A percentile compares a stretch with the other conserved stretches of the same genome.
Conservation (phyloP, 345 rosid genomes). For the Lepidium africanum region DNA sequence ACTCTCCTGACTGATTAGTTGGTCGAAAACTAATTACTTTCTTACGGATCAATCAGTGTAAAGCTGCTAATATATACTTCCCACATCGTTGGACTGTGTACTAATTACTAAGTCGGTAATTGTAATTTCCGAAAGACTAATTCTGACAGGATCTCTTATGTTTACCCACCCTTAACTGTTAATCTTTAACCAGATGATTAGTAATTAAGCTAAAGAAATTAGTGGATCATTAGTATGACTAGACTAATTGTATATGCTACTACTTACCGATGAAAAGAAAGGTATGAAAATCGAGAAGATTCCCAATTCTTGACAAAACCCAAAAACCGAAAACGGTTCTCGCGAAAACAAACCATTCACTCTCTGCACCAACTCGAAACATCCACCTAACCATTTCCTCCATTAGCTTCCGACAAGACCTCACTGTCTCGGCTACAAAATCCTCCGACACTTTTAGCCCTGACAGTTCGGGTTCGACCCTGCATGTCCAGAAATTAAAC, state of each 20-base stretch:
- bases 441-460: conserved; percentile 35
- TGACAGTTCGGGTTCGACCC: conserved; percentile 38
- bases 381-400: conserved; percentile 37
- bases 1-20: too few species aligned
- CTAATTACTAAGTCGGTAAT: too few species aligned
- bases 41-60: too few species aligned
- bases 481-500: background rate
- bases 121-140: too few species aligned
- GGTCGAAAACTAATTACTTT: too few species aligned
- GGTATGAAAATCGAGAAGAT: conserved; percentile 3
- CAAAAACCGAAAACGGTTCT: conserved; percentile 25
- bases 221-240: background rate
- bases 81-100: too few species aligned
- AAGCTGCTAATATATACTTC: too few species aligned
- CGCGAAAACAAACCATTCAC: conserved; percentile 31
- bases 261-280: conserved; percentile 17
- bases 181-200: background rate
- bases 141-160: too few species aligned
- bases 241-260: background rate
- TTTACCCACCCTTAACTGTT: background rate
- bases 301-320: conserved; percentile 17
- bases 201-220: background rate
- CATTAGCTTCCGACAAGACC: conserved; percentile 12
- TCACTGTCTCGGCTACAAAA: conserved; percentile 18
- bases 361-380: conserved; percentile 28